Percentiles rank a stretch among this genome's conserved stretches.
Conservation (phyloP, 2,329 filamentous ascomycete species). For the Alternaria burnsii region DNA sequence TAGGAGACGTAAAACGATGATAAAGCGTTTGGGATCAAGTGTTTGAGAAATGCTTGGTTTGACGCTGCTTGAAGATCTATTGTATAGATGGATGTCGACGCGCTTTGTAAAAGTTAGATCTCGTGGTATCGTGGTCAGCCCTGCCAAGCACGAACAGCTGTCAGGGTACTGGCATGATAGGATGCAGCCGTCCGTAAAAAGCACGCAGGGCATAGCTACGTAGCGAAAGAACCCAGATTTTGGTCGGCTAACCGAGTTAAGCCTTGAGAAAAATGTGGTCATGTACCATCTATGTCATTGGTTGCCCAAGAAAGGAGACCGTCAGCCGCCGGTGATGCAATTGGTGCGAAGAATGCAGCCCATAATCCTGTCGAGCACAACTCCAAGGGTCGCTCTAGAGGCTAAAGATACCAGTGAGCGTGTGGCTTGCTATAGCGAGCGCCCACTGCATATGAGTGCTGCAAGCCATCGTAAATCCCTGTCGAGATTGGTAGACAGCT, state of each 20-base stretch:
- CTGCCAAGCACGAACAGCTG: conserved; percentile 26
- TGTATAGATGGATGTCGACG: conserved; percentile 11
- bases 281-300: conserved; percentile 24
- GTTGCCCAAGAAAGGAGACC: conserved; percentile 21
- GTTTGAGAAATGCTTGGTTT: conserved; percentile 10
- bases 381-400: conserved; percentile 31
- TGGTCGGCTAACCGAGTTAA: conserved; percentile 20
- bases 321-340: conserved; percentile 26
- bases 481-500: conserved; percentile 28
- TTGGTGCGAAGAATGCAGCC: conserved; percentile 42
- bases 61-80: conserved; percentile 7
- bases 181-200: conserved; percentile 37
- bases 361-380: conserved; percentile 30
- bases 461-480: conserved; percentile 33
- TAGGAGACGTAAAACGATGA: neutral
- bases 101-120: conserved; percentile 1
- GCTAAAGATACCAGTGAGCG: conserved; percentile 30
- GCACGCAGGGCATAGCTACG: conserved; percentile 24
- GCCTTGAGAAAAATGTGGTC: conserved; percentile 23
- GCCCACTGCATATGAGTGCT: conserved; percentile 37
- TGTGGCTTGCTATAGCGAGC: conserved; percentile 31
- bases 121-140: conserved; percentile 20
- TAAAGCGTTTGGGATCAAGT: conserved; percentile 7
- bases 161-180: conserved; percentile 30
- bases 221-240: conserved; percentile 20